Percentiles rank a stretch among this genome's conserved stretches.
These are phyloP conservation scores for Wallacemonas sp. DNA, from an alignment of 208 protist species.

Conservation along the genomic window DNA sequence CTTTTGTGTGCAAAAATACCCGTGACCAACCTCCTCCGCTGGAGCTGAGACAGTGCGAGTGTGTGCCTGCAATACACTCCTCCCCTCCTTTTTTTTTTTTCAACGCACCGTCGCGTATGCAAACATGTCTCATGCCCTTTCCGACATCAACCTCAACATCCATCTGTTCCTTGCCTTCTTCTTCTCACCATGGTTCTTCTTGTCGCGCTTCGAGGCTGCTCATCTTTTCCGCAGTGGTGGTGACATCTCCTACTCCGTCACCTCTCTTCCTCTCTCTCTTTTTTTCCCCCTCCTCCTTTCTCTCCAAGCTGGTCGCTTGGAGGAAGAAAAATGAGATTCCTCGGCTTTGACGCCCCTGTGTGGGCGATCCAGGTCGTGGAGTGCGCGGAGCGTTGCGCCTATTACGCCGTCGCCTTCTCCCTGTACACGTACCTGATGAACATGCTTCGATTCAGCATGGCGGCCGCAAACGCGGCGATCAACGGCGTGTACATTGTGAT, in stretches of 20 bases:
- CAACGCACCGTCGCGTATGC: no score
- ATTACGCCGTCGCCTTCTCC: conserved; percentile 67
- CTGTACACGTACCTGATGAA: conserved; percentile 67
- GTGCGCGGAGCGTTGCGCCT: conserved; percentile 62
- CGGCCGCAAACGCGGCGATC: conserved; percentile 41
- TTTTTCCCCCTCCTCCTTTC: conserved; percentile 13
- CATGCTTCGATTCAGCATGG: conserved; percentile 47
- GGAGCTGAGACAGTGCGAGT: no score
- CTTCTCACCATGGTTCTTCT: no score
- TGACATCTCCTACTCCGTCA: not conserved
- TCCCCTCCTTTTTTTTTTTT: conserved; percentile 12
- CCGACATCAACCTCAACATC: no score
- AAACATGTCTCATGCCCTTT: no score
- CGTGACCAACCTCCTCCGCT: no score
- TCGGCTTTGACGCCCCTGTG: conserved; percentile 36
- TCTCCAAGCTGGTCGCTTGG: no score
- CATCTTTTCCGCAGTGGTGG: no score
- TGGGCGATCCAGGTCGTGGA: conserved; percentile 61
- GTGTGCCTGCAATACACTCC: no score
- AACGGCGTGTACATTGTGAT: conserved; percentile 60
- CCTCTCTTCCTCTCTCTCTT: not conserved
- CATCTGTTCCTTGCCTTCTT: no score
- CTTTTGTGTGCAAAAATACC: no score
- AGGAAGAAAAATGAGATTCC: conserved; percentile 16
- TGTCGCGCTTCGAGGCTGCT: no score